Percentiles rank a stretch among this genome's conserved stretches.
phyloP scores from a whole-genome alignment of 495 filamentous ascomycete genomes.

The Podospora bellae-mahoneyi region DNA sequence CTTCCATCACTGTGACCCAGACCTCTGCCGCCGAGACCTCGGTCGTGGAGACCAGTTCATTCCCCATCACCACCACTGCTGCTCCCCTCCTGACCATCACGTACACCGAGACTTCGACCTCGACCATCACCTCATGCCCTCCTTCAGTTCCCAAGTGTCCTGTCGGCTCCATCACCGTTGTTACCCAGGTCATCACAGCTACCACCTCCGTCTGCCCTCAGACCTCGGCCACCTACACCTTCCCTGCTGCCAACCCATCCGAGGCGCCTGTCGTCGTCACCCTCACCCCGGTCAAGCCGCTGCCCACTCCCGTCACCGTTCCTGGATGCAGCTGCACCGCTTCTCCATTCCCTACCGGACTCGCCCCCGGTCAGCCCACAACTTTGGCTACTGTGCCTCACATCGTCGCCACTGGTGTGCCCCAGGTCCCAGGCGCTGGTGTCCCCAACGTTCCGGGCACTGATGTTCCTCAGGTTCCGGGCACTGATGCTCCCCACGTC shows the following conservation, averaged over 20 bases:
- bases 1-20: neutral
- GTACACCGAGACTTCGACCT: constrained; percentile 49
- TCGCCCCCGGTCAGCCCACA: neutral
- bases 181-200: constrained; percentile 28
- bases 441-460: neutral
- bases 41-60: constrained; percentile 17
- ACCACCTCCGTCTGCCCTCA: constrained; percentile 28
- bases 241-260: constrained; percentile 25
- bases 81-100: constrained; percentile 40
- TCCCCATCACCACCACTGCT: constrained; percentile 32
- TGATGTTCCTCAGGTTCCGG: neutral
- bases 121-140: constrained; percentile 59
- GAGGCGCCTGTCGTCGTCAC: constrained; percentile 51
- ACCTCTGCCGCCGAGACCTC: neutral
- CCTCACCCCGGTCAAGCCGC: constrained; percentile 46
- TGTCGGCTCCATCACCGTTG: constrained; percentile 28
- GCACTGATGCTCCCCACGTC: neutral
- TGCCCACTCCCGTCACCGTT: neutral
- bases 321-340: neutral
- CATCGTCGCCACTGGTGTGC: neutral
- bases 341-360: neutral
- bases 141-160: constrained; percentile 57
- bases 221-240: constrained; percentile 23
- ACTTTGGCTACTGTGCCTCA: neutral
- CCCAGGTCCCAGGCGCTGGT: neutral